Evolutionary conservation across 2,329 filamentous ascomycete genomes (phyloP).

Genomic region (Cryphonectria nitschkei): DNA sequence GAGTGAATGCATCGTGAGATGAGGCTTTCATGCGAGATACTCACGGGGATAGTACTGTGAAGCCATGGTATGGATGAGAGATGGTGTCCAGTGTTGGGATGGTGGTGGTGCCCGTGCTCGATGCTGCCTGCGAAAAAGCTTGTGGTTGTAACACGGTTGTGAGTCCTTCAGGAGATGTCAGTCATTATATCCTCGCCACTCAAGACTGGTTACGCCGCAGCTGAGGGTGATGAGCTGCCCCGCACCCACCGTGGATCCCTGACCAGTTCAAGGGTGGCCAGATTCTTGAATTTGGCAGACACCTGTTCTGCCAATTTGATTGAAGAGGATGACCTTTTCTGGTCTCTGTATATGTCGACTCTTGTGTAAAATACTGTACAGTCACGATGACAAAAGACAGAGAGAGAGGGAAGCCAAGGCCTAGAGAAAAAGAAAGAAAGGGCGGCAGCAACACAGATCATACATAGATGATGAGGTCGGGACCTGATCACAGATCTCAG

Average conservation of each 20-base stretch:
- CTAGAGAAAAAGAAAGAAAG: background rate
- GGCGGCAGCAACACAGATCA: background rate
- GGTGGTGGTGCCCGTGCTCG: background rate
- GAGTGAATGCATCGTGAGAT: background rate
- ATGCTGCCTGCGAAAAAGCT: background rate
- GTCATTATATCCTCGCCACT: constrained; percentile 14
- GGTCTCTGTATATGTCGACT: background rate
- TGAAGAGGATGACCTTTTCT: background rate
- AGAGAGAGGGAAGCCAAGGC: background rate
- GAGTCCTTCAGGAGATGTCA: constrained; percentile 12
- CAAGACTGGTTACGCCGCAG: constrained; percentile 17
- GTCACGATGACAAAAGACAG: background rate
- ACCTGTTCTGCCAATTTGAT: background rate
- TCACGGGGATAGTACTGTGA: constrained; percentile 36
- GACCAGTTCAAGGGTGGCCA: background rate
- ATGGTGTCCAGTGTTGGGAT: background rate
- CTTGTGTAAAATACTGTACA: background rate
- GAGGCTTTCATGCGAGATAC: constrained; percentile 4
- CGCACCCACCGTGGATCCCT: constrained; percentile 27
- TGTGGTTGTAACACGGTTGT: background rate
- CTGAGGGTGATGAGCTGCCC: constrained; percentile 22
- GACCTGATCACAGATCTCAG: constrained; percentile 11
- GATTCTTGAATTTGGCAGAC: background rate
- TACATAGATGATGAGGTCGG: constrained; percentile 1
- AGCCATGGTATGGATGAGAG: constrained; percentile 28